Evolutionary conservation across 192 early-diverging fungal genomes (phyloP).

Genomic region (Phycomyces blakesleeanus): DNA sequence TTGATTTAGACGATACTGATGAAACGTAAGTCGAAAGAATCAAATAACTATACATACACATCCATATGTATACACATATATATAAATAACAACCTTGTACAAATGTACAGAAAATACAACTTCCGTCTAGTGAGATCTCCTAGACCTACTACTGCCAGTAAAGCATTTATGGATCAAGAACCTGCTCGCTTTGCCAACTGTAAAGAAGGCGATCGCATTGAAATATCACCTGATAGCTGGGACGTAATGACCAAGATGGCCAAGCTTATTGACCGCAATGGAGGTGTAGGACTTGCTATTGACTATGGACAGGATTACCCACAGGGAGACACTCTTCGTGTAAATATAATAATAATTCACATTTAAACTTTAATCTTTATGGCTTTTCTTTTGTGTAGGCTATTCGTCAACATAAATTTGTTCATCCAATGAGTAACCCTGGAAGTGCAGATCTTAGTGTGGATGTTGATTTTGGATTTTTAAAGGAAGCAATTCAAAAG

Average conservation of each 20-base stretch:
- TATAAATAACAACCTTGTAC: conserved; percentile 22
- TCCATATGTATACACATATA: not conserved
- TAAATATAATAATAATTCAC: not conserved
- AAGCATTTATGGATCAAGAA: conserved; percentile 36
- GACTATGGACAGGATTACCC: conserved; percentile 89
- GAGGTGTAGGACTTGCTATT: conserved; percentile 73
- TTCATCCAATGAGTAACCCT: conserved; percentile 70
- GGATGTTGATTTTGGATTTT: conserved; percentile 85
- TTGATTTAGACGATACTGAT: conserved; percentile 73
- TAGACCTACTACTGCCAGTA: conserved; percentile 52
- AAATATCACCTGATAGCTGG: conserved; percentile 81
- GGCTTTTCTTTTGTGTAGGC: conserved; percentile 58
- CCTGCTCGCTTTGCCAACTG: conserved; percentile 41
- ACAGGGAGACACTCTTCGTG: conserved; percentile 72
- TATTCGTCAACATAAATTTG: conserved; percentile 79
- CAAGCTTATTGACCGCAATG: conserved; percentile 57
- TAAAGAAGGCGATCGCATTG: conserved; percentile 72
- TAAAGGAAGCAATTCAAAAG: conserved; percentile 55
- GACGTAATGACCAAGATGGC: conserved; percentile 64
- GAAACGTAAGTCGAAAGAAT: conserved; percentile 34
- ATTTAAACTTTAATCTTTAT: conserved; percentile 6
- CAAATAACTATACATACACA: not conserved
- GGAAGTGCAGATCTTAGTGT: conserved; percentile 86
- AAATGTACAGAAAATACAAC: conserved; percentile 49
- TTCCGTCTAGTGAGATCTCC: conserved; percentile 74